Conservation (phyloP, 495 filamentous ascomycete species). For the Massariosphaeria phaeospora region DNA sequence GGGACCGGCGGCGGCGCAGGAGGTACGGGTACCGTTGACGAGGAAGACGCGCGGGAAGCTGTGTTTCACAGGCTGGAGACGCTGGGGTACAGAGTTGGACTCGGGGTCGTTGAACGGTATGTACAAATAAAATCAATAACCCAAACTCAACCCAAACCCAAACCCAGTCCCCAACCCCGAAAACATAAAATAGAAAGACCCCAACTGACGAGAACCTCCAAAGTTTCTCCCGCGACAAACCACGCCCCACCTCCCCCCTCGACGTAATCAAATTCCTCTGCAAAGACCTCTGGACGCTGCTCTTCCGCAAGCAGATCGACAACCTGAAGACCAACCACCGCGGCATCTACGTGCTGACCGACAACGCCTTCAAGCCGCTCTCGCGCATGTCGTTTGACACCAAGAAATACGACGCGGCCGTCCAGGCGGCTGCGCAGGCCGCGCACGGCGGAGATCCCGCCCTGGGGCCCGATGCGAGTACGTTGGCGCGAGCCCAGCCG, state of each 20-base stretch:
- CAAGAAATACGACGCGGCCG: conserved; percentile 9
- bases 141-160: too few relatives aligned
- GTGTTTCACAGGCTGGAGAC: conserved; percentile 79
- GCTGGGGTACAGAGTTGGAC: conserved; percentile 85
- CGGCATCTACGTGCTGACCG: conserved; percentile 92
- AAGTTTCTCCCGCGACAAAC: conserved; percentile 82
- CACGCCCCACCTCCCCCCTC: conserved; percentile 50
- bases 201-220: too few relatives aligned
- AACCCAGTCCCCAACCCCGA: not conserved
- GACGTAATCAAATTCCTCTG: conserved; percentile 87
- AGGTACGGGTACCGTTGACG: conserved; percentile 49
- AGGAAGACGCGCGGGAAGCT: conserved; percentile 74
- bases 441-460: not conserved
- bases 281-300: conserved; percentile 91
- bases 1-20: conserved; percentile 19
- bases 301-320: conserved; percentile 95
- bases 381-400: conserved; percentile 76
- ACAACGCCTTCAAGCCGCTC: conserved; percentile 87
- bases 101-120: conserved; percentile 88
- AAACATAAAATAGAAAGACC: too few relatives aligned
- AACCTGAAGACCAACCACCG: conserved; percentile 98
- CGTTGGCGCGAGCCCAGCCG: conserved; percentile 38
- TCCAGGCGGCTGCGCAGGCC: not conserved
- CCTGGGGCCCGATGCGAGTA: conserved; percentile 35
- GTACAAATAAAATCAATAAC: too few relatives aligned